Base-by-base conservation (phyloP, 345 rosid species). In the Gossypium herbaceum region DNA sequence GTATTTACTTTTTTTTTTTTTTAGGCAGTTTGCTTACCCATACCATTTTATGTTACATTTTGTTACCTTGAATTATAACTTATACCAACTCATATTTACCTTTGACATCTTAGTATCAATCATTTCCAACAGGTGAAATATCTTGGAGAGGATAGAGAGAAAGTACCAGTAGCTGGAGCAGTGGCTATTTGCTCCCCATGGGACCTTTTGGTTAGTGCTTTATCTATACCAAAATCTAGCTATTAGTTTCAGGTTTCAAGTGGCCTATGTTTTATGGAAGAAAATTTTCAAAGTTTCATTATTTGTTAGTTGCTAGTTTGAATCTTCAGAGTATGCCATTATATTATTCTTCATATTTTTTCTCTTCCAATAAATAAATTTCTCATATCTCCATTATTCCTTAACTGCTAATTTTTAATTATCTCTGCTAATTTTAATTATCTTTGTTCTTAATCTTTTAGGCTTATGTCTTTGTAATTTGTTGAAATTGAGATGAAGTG, bases 171-270 rank as follows among this genome's bases (percentile, higher is more conserved):
- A 75, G 88, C 91, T 50, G 97, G 97, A 27, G 98, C 94, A 71
- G 94, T 79, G 15, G 94, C 97, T 77, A 80, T 94, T 79, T 88
- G 97, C 84, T 85, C 86, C 76, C 97, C 98, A 13, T 92, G 97
- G 97, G 98, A 92, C 84, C 94, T 94, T 75, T 81, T 94, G 97
- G 98, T 94, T 81, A 85, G 93, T 80, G 57, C 27, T 34, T 27
- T 45, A 24, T 48, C 76, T 59, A 17, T 70, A 70, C 44, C 47
- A 52, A 34, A 15, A 34, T 15, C 10, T 10, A 70, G 45, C 73
- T 70, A 29, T 51, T 68, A 27, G 73, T 51, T 69, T 51, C 10
- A 51, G 15, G 44, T 17, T 51, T 69, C 25, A 70, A 70, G 45
- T 70, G 13, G 60, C 25, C 29, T 10, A 27, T 27, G 47, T 52